Percentiles rank a stretch among this genome's conserved stretches.
Conservation (phyloP, 495 filamentous ascomycete genomes). For the Sporormia fimetaria region DNA sequence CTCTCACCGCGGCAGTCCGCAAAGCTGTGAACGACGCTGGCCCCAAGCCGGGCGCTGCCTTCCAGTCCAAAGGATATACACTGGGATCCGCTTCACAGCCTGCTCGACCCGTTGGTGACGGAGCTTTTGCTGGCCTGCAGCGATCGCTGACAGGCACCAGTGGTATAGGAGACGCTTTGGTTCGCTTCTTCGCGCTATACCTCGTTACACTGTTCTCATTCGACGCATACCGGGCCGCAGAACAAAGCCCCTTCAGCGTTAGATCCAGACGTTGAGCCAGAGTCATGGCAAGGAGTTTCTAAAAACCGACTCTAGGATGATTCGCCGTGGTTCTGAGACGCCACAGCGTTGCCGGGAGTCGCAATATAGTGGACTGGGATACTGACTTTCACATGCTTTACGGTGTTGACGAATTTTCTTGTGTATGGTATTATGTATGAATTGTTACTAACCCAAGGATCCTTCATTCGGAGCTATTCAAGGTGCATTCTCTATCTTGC, state of each 20-base stretch:
- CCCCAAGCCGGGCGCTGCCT: constrained; percentile 6
- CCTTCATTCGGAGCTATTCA: too few species aligned
- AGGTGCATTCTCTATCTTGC: too few species aligned
- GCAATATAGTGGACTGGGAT: too few species aligned
- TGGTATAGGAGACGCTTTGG: constrained; percentile 18
- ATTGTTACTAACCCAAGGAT: too few species aligned
- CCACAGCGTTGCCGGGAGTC: too few species aligned
- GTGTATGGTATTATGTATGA: too few species aligned
- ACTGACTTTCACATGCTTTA: too few species aligned
- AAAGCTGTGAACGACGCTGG: constrained; percentile 21
- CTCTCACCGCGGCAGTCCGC: constrained; percentile 24
- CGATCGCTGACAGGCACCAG: constrained; percentile 12
- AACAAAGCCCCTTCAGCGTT: constrained; percentile 25
- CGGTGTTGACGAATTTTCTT: too few species aligned
- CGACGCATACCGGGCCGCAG: constrained; percentile 22
- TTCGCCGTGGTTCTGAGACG: too few species aligned
- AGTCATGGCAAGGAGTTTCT: too few species aligned
- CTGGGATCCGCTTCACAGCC: constrained; percentile 8
- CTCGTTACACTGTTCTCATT: constrained; percentile 20
- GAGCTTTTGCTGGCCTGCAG: constrained; percentile 3
- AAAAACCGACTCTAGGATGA: too few species aligned
- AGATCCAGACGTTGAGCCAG: constrained; percentile 15
- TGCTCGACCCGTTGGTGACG: constrained; percentile 4
- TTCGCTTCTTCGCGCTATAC: constrained; percentile 25
- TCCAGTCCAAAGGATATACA: constrained; percentile 24